phyloP scores from a whole-genome alignment of 2,329 filamentous ascomycete species.

The Macrophomina phaseolina region DNA sequence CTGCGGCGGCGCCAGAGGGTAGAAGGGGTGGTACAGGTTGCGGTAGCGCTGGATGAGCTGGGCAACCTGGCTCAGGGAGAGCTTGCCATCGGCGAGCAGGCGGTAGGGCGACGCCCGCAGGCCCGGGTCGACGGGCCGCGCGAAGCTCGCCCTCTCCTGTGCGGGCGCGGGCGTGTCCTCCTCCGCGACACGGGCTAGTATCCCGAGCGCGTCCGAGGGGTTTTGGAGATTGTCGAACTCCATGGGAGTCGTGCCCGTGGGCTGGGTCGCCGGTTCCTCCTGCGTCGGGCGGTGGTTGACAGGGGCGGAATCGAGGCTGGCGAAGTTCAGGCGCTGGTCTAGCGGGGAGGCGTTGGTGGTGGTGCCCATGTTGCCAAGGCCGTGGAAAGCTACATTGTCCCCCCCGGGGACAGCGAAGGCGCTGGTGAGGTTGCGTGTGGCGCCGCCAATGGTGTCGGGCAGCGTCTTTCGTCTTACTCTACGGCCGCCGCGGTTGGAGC shows the following conservation, averaged over 20 bases:
- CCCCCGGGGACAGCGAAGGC: conserved; percentile 28
- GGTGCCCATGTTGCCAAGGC: conserved; percentile 45
- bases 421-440: conserved; percentile 31
- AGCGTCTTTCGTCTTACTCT: conserved; percentile 57
- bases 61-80: conserved; percentile 55
- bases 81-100: conserved; percentile 48
- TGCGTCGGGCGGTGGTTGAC: conserved; percentile 9
- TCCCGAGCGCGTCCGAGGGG: conserved; percentile 55
- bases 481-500: conserved; percentile 64
- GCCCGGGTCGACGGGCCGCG: conserved; percentile 36
- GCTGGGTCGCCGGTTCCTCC: conserved; percentile 1
- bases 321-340: conserved; percentile 18
- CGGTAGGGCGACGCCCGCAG: conserved; percentile 46
- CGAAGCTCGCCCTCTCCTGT: conserved; percentile 13
- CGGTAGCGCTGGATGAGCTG: conserved; percentile 65
- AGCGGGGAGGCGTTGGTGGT: conserved; percentile 28
- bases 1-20: conserved; percentile 68
- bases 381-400: conserved; percentile 42
- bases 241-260: conserved; percentile 30
- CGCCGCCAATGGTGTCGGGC: conserved; percentile 38
- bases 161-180: conserved; percentile 29
- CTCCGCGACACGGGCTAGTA: conserved; percentile 54
- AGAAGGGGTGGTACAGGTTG: conserved; percentile 71
- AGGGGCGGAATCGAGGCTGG: conserved; percentile 7
- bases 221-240: conserved; percentile 54